Conservation (phyloP, 2,329 filamentous ascomycete species). For the Talaromyces atroroseus region DNA sequence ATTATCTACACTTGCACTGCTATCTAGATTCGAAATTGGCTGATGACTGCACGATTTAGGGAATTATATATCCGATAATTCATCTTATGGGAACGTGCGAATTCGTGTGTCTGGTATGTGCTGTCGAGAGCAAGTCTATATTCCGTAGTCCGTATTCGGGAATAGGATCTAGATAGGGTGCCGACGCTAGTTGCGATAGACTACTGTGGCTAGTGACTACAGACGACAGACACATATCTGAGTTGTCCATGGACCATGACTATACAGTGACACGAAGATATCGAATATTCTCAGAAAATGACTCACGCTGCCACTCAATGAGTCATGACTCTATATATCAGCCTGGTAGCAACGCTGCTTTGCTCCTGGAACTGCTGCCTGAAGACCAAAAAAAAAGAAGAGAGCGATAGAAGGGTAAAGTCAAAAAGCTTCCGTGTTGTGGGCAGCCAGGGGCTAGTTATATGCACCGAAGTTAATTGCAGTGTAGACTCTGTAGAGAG, state of each 20-base stretch:
- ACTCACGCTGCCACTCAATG: neutral
- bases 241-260: neutral
- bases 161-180: neutral
- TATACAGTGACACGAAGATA: neutral
- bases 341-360: no score
- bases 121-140: neutral
- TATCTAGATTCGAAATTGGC: no score
- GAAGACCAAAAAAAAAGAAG: neutral
- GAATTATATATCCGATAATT: neutral
- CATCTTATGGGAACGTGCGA: neutral
- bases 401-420: neutral
- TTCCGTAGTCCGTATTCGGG: neutral
- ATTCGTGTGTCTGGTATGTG: neutral
- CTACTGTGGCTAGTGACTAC: neutral
- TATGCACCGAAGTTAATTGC: neutral
- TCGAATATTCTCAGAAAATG: neutral
- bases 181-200: neutral
- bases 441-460: neutral
- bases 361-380: slow-evolving; percentile 1
- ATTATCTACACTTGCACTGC: no score
- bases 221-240: neutral
- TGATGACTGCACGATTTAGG: no score
- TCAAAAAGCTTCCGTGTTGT: neutral
- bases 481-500: neutral
- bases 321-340: neutral